Evolutionary conservation across 441 rosid species (phyloP).

Genomic region (Metrosideros polymorpha): DNA sequence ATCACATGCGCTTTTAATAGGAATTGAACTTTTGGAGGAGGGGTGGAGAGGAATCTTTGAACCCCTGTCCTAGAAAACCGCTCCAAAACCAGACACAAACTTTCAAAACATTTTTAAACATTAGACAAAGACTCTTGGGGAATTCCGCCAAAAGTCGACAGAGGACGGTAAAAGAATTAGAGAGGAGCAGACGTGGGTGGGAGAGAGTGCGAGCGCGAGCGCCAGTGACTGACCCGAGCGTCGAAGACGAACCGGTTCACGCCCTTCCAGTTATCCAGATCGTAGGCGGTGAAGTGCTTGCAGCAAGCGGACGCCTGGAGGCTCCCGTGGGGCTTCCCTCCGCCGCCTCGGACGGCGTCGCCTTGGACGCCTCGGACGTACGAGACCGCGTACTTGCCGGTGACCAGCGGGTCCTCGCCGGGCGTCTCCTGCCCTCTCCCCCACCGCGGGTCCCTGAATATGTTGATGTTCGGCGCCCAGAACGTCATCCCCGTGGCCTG

Average conservation of each 20-base stretch:
- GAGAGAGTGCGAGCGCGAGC: background rate
- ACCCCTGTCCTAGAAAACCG: background rate
- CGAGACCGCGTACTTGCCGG: constrained; percentile 61
- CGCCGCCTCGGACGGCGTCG: constrained; percentile 39
- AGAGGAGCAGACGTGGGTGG: background rate
- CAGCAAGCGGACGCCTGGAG: constrained; percentile 92
- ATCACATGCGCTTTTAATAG: background rate
- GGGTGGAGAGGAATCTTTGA: background rate
- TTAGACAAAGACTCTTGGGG: background rate
- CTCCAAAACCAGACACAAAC: background rate
- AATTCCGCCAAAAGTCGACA: background rate
- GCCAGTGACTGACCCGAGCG: constrained; percentile 37
- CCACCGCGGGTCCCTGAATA: constrained; percentile 87
- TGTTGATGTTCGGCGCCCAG: constrained; percentile 71
- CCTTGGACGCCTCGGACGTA: constrained; percentile 85
- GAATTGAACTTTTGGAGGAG: background rate
- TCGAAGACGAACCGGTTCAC: constrained; percentile 51
- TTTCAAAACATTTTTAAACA: background rate
- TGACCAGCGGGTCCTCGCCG: constrained; percentile 71
- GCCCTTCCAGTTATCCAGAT: constrained; percentile 78
- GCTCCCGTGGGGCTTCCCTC: constrained; percentile 33
- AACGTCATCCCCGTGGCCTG: constrained; percentile 13
- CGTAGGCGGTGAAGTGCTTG: constrained; percentile 85
- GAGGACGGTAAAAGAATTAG: no score
- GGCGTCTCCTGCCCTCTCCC: constrained; percentile 96